phyloP scores from a whole-genome alignment of 345 rosid genomes.

The Geranium brycei region DNA sequence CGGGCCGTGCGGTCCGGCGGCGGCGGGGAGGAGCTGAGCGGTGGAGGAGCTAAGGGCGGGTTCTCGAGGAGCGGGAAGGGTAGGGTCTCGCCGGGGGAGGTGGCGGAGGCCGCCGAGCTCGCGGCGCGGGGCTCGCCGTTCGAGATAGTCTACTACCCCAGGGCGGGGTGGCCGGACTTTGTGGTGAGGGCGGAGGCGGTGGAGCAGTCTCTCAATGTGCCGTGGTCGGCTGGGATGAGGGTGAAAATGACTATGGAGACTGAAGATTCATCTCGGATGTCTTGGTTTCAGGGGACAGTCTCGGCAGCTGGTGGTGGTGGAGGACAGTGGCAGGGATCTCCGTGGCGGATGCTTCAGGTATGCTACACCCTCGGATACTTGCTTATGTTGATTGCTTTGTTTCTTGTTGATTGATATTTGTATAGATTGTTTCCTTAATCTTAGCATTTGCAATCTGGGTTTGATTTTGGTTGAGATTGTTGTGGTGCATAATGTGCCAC shows the following conservation, averaged over 20 bases:
- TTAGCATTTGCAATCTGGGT: no score
- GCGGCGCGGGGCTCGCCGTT: constrained; percentile 50
- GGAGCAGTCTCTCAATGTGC: constrained; percentile 34
- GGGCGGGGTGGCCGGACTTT: constrained; percentile 65
- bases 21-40: neutral
- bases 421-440: no score
- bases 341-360: constrained; percentile 91
- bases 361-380: no score
- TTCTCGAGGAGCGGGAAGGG: constrained; percentile 22
- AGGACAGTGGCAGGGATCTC: constrained; percentile 62
- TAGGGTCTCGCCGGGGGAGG: constrained; percentile 38
- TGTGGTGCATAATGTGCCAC: no score
- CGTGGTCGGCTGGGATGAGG: constrained; percentile 58
- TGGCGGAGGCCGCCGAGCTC: constrained; percentile 36
- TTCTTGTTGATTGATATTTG: no score
- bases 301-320: constrained; percentile 30
- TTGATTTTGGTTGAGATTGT: no score
- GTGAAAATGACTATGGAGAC: constrained; percentile 75
- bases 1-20: constrained; percentile 3
- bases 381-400: no score
- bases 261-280: constrained; percentile 60
- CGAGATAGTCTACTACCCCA: constrained; percentile 70
- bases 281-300: constrained; percentile 60
- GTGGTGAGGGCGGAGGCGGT: constrained; percentile 71
- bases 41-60: constrained; percentile 38